A percentile compares a stretch with the other conserved stretches of the same genome.
phyloP scores from a whole-genome alignment of 352 stramenopile species.

The Thalassiosira hispida region DNA sequence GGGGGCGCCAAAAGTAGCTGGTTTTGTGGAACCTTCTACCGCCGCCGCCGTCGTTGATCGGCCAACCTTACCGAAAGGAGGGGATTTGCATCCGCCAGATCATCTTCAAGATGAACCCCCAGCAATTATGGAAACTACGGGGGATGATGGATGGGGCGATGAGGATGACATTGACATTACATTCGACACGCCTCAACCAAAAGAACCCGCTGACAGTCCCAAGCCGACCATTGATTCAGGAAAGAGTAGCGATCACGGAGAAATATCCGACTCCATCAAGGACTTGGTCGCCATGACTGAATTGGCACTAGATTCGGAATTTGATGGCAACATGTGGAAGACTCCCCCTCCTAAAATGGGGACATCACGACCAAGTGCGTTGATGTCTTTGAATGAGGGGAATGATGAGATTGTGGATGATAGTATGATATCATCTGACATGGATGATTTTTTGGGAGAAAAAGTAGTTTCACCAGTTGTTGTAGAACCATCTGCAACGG shows the following conservation, averaged over 20 bases:
- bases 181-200: conserved; percentile 14
- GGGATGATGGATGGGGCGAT: conserved; percentile 20
- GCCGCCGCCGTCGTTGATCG: background rate
- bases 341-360: conserved; percentile 16
- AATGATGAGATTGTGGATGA: background rate
- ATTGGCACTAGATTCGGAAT: conserved; percentile 36
- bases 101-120: too few relatives aligned
- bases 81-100: too few relatives aligned
- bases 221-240: background rate
- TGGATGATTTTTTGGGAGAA: too few relatives aligned
- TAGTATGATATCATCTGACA: too few relatives aligned
- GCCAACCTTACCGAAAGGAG: too few relatives aligned
- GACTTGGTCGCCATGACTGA: conserved; percentile 50
- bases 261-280: conserved; percentile 34
- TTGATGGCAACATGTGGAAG: conserved; percentile 22
- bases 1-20: too few relatives aligned
- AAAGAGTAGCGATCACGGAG: conserved; percentile 9
- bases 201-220: background rate
- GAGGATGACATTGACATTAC: conserved; percentile 36
- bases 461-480: too few relatives aligned
- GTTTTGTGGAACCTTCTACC: background rate
- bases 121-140: background rate
- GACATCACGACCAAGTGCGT: background rate
- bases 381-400: background rate
- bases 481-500: background rate